These are phyloP conservation scores for Primulina huaijiensis DNA, from an alignment of 257 asterid genomes.

Conservation along the genomic window DNA sequence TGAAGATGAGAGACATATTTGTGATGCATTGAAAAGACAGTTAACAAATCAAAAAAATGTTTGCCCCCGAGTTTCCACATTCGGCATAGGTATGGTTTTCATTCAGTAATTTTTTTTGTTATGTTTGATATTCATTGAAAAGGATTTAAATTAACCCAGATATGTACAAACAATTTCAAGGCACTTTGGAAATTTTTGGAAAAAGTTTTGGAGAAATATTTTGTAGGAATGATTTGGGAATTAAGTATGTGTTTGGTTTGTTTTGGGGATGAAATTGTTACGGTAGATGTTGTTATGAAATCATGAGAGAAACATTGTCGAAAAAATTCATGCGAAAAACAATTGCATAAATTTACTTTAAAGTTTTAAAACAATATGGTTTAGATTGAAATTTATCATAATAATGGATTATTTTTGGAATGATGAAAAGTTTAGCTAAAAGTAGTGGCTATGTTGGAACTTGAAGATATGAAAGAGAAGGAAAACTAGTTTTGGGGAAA, in stretches of 20 bases:
- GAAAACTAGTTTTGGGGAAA: neutral
- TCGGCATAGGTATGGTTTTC: conserved; percentile 71
- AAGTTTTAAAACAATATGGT: neutral
- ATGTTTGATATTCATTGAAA: neutral
- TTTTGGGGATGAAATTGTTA: neutral
- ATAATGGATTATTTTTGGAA: neutral
- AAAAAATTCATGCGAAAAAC: neutral
- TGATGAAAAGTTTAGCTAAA: neutral
- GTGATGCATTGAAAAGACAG: conserved; percentile 54
- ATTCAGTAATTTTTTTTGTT: neutral
- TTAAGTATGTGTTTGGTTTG: neutral
- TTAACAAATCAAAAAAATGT: conserved; percentile 41
- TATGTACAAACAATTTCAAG: conserved; percentile 1
- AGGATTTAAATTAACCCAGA: neutral
- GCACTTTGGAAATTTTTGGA: neutral
- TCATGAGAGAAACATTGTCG: neutral
- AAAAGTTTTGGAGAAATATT: neutral
- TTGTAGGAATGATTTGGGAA: neutral
- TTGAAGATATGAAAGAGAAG: neutral
- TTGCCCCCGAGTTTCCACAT: conserved; percentile 71
- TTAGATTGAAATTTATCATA: neutral
- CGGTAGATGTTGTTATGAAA: neutral
- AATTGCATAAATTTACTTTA: no score
- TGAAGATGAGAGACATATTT: conserved; percentile 79
- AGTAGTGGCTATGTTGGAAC: neutral